These are phyloP conservation scores for Coprinellus aureogranulatus DNA, from an alignment of 768 basidiomycete species.

Conservation along the genomic window DNA sequence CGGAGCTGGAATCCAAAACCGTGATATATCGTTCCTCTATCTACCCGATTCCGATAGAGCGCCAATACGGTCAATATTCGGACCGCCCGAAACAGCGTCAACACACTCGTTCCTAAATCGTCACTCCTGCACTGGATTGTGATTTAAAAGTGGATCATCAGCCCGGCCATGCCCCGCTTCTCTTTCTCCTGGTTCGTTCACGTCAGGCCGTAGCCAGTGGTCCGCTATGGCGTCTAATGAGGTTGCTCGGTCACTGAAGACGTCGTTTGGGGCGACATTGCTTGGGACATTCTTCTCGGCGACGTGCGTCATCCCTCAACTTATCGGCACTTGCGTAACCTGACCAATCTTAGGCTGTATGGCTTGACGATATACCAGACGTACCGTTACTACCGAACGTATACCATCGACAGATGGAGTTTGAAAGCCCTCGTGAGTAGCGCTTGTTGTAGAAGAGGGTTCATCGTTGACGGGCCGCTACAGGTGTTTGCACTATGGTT, in stretches of 20 bases:
- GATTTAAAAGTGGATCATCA: neutral
- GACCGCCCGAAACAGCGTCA: neutral
- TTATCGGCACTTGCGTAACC: neutral
- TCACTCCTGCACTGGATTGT: neutral
- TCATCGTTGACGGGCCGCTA: neutral
- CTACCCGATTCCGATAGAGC: slow-evolving; percentile 1
- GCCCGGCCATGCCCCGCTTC: neutral
- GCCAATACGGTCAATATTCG: slow-evolving; percentile 3
- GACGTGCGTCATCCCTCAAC: neutral
- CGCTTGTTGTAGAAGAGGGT: neutral
- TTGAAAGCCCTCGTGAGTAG: slow-evolving; percentile 3
- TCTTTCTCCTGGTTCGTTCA: neutral
- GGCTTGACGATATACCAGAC: slow-evolving; percentile 8
- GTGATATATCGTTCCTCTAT: neutral
- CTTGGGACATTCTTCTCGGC: slow-evolving; percentile 5
- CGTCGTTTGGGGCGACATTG: slow-evolving; percentile 1
- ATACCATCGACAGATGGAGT: neutral
- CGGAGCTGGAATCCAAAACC: too few species aligned
- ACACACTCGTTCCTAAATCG: neutral
- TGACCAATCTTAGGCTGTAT: neutral
- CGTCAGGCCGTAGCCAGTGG: neutral
- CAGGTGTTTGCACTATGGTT: slow-evolving; percentile 6
- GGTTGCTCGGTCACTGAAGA: neutral
- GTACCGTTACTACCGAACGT: slow-evolving; percentile 7
- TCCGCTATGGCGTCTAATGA: slow-evolving; percentile 1